Evolutionary conservation across 1,284 basidiomycete species (phyloP).

Genomic region (Vanrija sp.): DNA sequence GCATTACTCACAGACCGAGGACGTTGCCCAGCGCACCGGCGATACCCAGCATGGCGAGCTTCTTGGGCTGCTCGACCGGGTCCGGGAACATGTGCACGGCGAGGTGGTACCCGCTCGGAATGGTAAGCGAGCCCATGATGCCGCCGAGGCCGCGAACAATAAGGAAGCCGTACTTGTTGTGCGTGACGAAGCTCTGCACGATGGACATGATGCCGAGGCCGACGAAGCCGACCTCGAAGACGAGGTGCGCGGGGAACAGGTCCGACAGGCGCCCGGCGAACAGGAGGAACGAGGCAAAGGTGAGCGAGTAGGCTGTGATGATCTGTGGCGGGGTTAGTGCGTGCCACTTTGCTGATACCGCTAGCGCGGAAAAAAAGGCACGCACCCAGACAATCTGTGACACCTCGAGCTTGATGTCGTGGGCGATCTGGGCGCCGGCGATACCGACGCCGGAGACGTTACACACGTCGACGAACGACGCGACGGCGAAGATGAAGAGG

Average conservation of each 20-base stretch:
- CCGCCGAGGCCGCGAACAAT: conserved; percentile 44
- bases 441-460: conserved; percentile 33
- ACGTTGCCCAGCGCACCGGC: conserved; percentile 35
- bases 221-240: conserved; percentile 40
- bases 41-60: conserved; percentile 31
- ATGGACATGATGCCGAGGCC: conserved; percentile 33
- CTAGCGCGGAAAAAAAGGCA: not conserved
- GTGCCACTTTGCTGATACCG: no score
- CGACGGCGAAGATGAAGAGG: conserved; percentile 28
- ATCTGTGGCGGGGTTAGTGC: conserved; percentile 14
- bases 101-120: conserved; percentile 17
- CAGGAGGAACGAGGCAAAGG: conserved; percentile 39
- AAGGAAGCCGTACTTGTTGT: conserved; percentile 45
- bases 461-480: conserved; percentile 14
- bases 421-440: conserved; percentile 31
- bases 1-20: conserved; percentile 31
- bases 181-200: conserved; percentile 39
- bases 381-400: conserved; percentile 40
- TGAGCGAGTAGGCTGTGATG: conserved; percentile 37
- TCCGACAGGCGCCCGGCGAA: conserved; percentile 41
- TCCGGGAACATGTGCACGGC: conserved; percentile 44
- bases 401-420: conserved; percentile 25
- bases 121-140: conserved; percentile 21
- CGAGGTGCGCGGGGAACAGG: conserved; percentile 37
- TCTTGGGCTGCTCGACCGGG: conserved; percentile 29